Percentiles rank a stretch among this genome's conserved stretches.
Evolutionary conservation across 495 filamentous ascomycete species (phyloP).

Genomic region (Xylaria intraflava): DNA sequence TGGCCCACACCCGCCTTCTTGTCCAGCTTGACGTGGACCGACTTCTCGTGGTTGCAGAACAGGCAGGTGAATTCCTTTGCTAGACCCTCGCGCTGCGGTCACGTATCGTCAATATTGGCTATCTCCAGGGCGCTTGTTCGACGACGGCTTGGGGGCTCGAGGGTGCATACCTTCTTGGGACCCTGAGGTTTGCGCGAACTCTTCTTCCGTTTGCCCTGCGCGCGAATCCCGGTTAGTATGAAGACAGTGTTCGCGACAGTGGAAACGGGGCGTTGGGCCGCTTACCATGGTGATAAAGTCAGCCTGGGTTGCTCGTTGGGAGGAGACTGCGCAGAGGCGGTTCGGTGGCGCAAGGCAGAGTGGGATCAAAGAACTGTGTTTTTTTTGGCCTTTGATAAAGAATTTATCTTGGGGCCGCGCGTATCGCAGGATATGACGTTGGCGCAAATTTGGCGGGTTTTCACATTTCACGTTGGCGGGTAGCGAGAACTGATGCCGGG

Average conservation of each 20-base stretch:
- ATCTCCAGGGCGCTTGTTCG: not conserved
- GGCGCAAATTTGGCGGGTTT: no score
- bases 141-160: not conserved
- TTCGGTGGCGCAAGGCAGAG: not conserved
- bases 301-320: not conserved
- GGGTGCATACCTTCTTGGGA: conserved; percentile 63
- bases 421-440: conserved; percentile 1
- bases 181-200: conserved; percentile 75
- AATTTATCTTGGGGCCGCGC: no score
- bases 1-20: conserved; percentile 82
- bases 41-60: conserved; percentile 96
- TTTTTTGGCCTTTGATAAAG: no score
- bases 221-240: not conserved
- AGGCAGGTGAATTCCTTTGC: conserved; percentile 86
- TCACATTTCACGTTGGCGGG: conserved; percentile 1
- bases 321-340: no score
- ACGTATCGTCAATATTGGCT: not conserved
- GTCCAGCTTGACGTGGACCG: conserved; percentile 80
- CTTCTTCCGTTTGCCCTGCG: conserved; percentile 90
- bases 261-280: not conserved
- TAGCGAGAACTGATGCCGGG: not conserved
- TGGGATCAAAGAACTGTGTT: not conserved
- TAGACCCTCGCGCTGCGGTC: conserved; percentile 33
- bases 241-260: not conserved
- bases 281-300: not conserved